These are phyloP conservation scores for Pythium grandisporangium DNA, from an alignment of 352 stramenopile species.

Conservation along the genomic window DNA sequence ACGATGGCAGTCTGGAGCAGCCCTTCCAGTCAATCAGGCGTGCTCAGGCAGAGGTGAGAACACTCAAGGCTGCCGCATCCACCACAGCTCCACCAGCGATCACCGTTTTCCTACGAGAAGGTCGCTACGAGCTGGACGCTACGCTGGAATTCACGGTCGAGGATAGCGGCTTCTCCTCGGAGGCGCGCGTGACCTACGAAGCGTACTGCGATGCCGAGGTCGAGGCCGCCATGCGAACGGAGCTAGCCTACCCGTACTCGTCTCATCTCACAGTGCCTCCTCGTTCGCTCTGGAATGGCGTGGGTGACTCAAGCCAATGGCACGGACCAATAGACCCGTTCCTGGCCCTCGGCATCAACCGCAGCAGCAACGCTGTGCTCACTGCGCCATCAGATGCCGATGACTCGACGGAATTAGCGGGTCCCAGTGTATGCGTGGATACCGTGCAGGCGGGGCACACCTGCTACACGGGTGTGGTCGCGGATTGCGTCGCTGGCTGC, in stretches of 20 bases:
- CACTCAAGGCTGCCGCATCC: conserved; percentile 11
- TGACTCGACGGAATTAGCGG: conserved; percentile 14
- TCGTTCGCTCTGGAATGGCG: conserved; percentile 56
- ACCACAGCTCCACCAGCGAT: conserved; percentile 19
- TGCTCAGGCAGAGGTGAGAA: conserved; percentile 27
- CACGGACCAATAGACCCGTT: conserved; percentile 49
- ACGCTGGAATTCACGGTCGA: conserved; percentile 41
- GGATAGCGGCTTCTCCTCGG: conserved; percentile 24
- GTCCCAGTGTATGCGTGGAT: conserved; percentile 50
- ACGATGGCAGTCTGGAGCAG: conserved; percentile 28
- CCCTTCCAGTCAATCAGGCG: conserved; percentile 47
- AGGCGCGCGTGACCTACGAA: conserved; percentile 45
- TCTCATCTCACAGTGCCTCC: conserved; percentile 21
- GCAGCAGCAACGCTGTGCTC: conserved; percentile 30
- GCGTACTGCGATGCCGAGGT: conserved; percentile 45
- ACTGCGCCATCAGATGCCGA: conserved; percentile 6
- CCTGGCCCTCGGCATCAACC: conserved; percentile 39
- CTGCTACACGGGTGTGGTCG: conserved; percentile 38
- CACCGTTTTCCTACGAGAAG: conserved; percentile 48
- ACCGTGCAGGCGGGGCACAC: conserved; percentile 45
- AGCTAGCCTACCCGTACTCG: conserved; percentile 37
- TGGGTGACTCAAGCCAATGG: conserved; percentile 31
- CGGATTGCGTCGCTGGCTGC: conserved; percentile 48
- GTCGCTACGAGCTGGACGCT: conserved; percentile 35
- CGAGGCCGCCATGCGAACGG: conserved; percentile 20